Evolutionary conservation across 495 filamentous ascomycete genomes (phyloP), one percentile per base, ranked within the genome.

Genomic region (Tuber brumale): DNA sequence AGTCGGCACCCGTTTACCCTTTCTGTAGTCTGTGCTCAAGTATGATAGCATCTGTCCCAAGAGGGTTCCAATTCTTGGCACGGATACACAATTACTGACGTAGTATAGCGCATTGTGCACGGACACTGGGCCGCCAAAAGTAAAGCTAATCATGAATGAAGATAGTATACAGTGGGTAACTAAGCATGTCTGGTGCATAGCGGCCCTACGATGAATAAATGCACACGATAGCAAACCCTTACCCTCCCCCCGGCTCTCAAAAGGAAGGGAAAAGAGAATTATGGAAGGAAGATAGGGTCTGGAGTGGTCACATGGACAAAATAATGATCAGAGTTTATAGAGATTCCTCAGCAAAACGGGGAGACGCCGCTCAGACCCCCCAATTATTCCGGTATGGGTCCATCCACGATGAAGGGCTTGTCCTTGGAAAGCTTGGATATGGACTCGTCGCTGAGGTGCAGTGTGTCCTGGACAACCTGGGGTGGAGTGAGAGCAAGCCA

Each of bases 391-490:
- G 79, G 79, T 0, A 74, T 76, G 23, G 72, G 75, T 14, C 81
- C 81, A 46, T 79, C 61, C 27, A 82, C 77, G 48, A 92, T 85
- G 77, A 88, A 87, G 66, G 88, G 87, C 84, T 92, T 92, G 69
- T 89, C 88, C 75, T 88, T 89, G 27, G 89, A 90, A 37, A 92
- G 79, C 7, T 84, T 78, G 10, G 83, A 84, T n/a, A 92, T 80
- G 0, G 89, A 87, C 27, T 81, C 82, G 37, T 90, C 86, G 3
- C 87, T 86, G 74, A 92, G 72, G 57, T 89, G 86, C 75, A 92
- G 83, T 0, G 89, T 91, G 79, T 92, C 90, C 66, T 87, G 85
- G 37, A 92, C 84, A n/a, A 92, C 86, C 80, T 91, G 90, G 37
- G 84, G 85, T 0, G 90, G 89, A 7, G 89, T 91, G 35, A 90